Evolutionary conservation across 2,329 filamentous ascomycete species (phyloP), one percentile per base, ranked within the genome.

Genomic region (Sarocladium strictum): DNA sequence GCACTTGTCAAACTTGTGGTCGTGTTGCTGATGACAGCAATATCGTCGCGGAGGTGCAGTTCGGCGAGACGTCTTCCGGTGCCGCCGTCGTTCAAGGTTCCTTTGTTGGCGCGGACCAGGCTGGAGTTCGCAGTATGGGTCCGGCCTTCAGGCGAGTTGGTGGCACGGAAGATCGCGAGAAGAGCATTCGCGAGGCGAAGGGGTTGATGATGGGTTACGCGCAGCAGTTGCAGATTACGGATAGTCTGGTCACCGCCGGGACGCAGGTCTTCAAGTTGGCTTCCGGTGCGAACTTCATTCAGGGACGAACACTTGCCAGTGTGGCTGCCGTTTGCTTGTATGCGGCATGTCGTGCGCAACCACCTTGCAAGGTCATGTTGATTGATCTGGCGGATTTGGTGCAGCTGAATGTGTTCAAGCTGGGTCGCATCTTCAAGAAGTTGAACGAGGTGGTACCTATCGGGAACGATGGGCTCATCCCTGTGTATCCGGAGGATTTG

Each of bases 311-410:
- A 17, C 87, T 91, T 50, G 84, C 87, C 58, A 90, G 88, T 53
- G 92, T 97, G 10, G 88, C 89, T 26, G 90, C 90, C n/a, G 89
- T 95, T 26, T 93, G 89, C 65, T 78, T 99, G 27, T 99, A 97
- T 62, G 87, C 90, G 54, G 90, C 90, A 14, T 96, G 90, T 65
- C 85, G 94, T 58, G 83, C 87, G 54, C 84, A 89, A 58, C 82
- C 83, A 41, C 85, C 86, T 23, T 96, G 94, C 66, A 88, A 86
- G 40, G 79, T 94, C 61, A 92, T 99, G 87, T 79, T 99, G 41
- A 97, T 99, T 67, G 94, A 99, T 67, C 84, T 99, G 65, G 90
- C 94, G 12, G 94, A 99, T 66, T 79, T 93, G 57, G 74, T 78
- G 54, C 80, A 81, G 73, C 83, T 94, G 66, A 96, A 97, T 62